Evolutionary conservation across 805 yeast species (phyloP), one percentile per base, ranked within the genome.

Genomic region (Saccharomycopsis amapae): DNA sequence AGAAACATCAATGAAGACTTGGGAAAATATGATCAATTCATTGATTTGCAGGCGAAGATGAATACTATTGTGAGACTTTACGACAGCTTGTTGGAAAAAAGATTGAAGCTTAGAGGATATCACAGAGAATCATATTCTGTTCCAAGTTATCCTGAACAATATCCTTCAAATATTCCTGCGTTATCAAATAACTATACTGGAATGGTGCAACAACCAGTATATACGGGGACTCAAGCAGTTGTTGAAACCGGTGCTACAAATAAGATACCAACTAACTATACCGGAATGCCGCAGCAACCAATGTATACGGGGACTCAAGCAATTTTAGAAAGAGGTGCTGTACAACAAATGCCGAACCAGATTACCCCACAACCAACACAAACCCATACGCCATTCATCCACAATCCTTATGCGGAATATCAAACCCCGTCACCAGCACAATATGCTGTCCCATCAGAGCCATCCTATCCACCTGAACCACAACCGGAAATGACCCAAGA

Each of bases 1-100:
- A 68, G 69, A 36, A 73, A 81, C 12, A 62, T 85, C 25, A 70
- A 76, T 38, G 75, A 72, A 24, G 68, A 85, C 2, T 70, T 73
- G 26, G 71, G 73, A 31, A 79, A 75, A 53, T 76, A 86, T 56
- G 90, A 86, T 42, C 61, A 64, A 18, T 72, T 80, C 51, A 72
- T 83, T 52, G 85, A 83, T 40, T 69, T 85, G 76, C 86, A 84
- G 63, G 75, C 82, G 40, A 86, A 88, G 56, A 73, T 88, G 45
- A 80, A 84, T 45, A 79, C 87, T 4, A 80, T 86, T 26, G 75
- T 79, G 57, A 73, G 82, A 50, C 67, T 82, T n/a, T 88, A 87
- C 56, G 95, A 87, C 59, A 75, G 74, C 49, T 71, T 83, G 41
- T 67, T 87, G 49, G 95, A 88, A 49, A 56, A 59, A 64, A 48